Evolutionary conservation across 306 rosid species (phyloP).

Genomic region (Argentina anserina): DNA sequence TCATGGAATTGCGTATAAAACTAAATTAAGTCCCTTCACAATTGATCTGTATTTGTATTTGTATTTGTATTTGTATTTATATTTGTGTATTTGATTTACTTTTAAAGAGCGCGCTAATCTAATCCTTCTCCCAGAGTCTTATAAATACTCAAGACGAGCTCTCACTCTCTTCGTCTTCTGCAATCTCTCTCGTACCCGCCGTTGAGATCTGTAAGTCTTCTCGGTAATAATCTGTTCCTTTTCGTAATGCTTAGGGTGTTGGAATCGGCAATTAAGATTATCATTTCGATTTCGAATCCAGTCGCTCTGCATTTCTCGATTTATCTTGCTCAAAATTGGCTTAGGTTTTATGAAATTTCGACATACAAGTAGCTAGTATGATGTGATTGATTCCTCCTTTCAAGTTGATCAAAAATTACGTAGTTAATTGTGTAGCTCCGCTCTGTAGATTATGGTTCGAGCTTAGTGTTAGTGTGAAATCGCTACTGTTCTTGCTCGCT

Average conservation of each 20-base stretch:
- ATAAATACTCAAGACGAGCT: too few species aligned
- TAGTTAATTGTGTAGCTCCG: slow-evolving; percentile 1
- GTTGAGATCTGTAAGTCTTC: not conserved
- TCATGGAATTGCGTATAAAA: too few species aligned
- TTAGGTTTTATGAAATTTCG: slow-evolving; percentile 12
- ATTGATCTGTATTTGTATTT: too few species aligned
- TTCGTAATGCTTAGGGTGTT: not conserved
- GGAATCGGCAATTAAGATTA: not conserved
- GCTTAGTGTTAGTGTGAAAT: not conserved
- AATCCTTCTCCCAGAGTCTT: too few species aligned
- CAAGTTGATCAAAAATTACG: not conserved
- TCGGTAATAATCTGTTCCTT: not conserved
- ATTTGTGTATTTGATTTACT: too few species aligned
- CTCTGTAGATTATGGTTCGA: not conserved
- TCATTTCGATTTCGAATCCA: not conserved
- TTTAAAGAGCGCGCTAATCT: too few species aligned
- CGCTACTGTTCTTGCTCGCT: not conserved
- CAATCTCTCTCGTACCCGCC: slow-evolving; percentile 16
- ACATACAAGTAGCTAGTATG: not conserved
- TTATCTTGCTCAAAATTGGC: slow-evolving; percentile 5
- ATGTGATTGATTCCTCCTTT: slow-evolving; percentile 12
- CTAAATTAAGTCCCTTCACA: too few species aligned
- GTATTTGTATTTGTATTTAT: too few species aligned
- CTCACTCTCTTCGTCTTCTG: not conserved
- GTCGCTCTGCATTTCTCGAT: not conserved